phyloP scores from a whole-genome alignment of 2,329 filamentous ascomycete genomes.

The Epichloe elymi region DNA sequence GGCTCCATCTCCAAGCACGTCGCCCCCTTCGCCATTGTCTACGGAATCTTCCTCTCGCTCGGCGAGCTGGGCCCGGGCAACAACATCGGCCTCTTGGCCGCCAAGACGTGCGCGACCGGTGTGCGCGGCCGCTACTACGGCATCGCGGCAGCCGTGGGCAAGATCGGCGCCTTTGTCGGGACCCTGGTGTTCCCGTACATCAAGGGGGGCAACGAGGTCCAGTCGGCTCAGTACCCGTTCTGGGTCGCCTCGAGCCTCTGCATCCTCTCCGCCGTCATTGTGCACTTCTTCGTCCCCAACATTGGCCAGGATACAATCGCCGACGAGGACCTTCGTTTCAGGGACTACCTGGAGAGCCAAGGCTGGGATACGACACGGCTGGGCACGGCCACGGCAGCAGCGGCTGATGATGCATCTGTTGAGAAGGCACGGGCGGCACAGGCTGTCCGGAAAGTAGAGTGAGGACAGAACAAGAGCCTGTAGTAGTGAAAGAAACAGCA shows the following conservation, averaged over 20 bases:
- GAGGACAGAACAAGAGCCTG: too few species aligned
- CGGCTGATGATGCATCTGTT: too few species aligned
- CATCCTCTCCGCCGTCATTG: constrained; percentile 50
- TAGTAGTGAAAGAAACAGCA: too few species aligned
- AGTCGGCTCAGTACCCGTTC: constrained; percentile 73
- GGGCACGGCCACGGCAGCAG: constrained; percentile 14
- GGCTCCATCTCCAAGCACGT: constrained; percentile 22
- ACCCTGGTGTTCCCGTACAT: constrained; percentile 59
- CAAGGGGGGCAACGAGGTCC: constrained; percentile 31
- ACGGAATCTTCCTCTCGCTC: constrained; percentile 25
- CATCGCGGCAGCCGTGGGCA: constrained; percentile 59
- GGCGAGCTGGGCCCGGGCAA: constrained; percentile 64
- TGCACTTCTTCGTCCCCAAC: constrained; percentile 55
- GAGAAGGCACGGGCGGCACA: too few species aligned
- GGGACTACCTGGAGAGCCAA: constrained; percentile 55
- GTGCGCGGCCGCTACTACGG: constrained; percentile 65
- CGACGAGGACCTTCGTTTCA: constrained; percentile 62
- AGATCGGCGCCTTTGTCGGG: constrained; percentile 74
- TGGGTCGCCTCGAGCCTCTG: constrained; percentile 68
- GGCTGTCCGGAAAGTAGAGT: too few species aligned
- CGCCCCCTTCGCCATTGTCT: constrained; percentile 23
- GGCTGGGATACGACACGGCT: constrained; percentile 60
- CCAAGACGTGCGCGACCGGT: constrained; percentile 78
- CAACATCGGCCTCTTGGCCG: constrained; percentile 78
- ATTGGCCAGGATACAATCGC: constrained; percentile 80